A percentile compares a stretch with the other conserved stretches of the same genome.
Evolutionary conservation across 352 stramenopile species (phyloP).

Genomic region (Pythium insidiosum): DNA sequence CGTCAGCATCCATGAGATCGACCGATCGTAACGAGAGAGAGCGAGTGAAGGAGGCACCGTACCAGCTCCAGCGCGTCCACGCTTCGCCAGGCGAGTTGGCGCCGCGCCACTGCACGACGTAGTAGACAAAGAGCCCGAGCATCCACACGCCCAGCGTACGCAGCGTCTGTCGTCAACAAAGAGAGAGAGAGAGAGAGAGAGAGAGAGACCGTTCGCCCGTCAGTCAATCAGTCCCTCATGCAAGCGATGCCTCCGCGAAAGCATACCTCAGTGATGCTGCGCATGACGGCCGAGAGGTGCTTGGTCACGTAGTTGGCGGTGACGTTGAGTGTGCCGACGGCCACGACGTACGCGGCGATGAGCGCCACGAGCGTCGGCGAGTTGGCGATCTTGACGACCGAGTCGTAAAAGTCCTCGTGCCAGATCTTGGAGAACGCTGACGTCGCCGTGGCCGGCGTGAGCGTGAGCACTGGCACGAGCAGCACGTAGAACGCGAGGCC

Average conservation of each 20-base stretch:
- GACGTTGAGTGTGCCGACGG: constrained; percentile 75
- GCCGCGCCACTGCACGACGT: constrained; percentile 62
- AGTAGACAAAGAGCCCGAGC: constrained; percentile 72
- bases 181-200: too few species aligned
- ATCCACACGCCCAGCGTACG: constrained; percentile 73
- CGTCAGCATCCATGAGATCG: neutral
- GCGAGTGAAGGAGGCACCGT: constrained; percentile 2
- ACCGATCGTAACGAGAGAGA: neutral
- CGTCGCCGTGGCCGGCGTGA: constrained; percentile 29
- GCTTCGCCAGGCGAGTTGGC: constrained; percentile 49
- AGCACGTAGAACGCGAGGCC: constrained; percentile 75
- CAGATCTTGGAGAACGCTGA: constrained; percentile 61
- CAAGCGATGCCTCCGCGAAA: neutral
- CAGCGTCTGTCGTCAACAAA: constrained; percentile 32
- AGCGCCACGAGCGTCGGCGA: constrained; percentile 47
- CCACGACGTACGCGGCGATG: constrained; percentile 56
- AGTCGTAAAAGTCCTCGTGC: constrained; percentile 80
- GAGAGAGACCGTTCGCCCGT: too few species aligned
- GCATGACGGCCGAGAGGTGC: constrained; percentile 77
- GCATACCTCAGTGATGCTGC: constrained; percentile 73
- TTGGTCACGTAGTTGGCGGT: constrained; percentile 84
- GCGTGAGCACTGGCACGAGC: constrained; percentile 56
- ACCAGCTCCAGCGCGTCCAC: constrained; percentile 73
- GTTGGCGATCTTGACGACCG: constrained; percentile 65
- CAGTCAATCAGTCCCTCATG: too few species aligned